Conservation (phyloP, 371 early-diverging fungal genomes). For the Saksenaea oblongispora region DNA sequence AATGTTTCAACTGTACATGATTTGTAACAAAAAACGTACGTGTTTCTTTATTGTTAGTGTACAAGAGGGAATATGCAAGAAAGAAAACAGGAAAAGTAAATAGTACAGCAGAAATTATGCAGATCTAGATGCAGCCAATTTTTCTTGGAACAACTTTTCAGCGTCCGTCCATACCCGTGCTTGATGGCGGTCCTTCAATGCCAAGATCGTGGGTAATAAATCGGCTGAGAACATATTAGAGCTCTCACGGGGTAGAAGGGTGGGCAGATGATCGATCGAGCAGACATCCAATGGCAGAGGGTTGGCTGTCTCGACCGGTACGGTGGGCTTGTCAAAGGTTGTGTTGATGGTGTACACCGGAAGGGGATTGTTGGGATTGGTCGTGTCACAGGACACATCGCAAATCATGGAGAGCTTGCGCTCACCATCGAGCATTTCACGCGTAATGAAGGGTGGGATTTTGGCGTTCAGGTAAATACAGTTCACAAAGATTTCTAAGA, state of each 20-base stretch:
- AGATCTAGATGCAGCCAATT: conserved; percentile 55
- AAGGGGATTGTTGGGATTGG: conserved; percentile 96
- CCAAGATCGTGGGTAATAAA: conserved; percentile 81
- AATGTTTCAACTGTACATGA: no score
- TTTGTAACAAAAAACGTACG: neutral
- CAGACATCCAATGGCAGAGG: conserved; percentile 81
- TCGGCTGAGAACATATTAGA: conserved; percentile 86
- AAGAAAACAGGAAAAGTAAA: neutral
- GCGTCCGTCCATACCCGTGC: conserved; percentile 89
- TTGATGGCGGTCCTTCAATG: conserved; percentile 59
- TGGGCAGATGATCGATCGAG: conserved; percentile 96
- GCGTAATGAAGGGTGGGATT: conserved; percentile 94
- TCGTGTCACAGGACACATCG: conserved; percentile 96
- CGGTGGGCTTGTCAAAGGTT: conserved; percentile 90
- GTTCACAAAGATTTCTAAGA: conserved; percentile 91
- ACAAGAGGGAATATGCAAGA: neutral
- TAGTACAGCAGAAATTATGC: neutral
- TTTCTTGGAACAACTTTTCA: conserved; percentile 79
- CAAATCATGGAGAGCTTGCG: conserved; percentile 83
- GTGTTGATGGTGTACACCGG: conserved; percentile 91
- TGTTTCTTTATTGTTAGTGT: neutral
- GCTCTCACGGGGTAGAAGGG: conserved; percentile 91
- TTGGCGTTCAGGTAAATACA: conserved; percentile 92
- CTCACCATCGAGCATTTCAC: conserved; percentile 68
- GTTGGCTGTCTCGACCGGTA: conserved; percentile 65